Evolutionary conservation across 1,139 yeast species (phyloP).

Genomic region (Scheffersomyces titani): DNA sequence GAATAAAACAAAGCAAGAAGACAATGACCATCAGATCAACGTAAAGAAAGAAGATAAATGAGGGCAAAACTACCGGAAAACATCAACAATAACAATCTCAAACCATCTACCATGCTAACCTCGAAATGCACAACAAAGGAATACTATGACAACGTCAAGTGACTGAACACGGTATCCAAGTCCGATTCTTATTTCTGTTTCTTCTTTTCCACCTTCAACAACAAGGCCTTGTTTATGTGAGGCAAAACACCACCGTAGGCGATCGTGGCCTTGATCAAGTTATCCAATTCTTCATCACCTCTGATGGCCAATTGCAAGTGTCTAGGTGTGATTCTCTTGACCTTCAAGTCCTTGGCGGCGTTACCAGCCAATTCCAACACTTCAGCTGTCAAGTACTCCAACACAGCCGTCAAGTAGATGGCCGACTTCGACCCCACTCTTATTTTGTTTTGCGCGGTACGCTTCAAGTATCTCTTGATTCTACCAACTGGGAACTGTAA

Average conservation of each 20-base stretch:
- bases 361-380: conserved; percentile 98
- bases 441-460: conserved; percentile 86
- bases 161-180: background rate
- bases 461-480: conserved; percentile 92
- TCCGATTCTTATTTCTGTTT: conserved; percentile 29
- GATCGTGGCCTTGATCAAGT: conserved; percentile 93
- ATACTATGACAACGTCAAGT: background rate
- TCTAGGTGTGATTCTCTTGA: conserved; percentile 98
- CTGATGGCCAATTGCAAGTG: conserved; percentile 97
- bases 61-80: background rate
- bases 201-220: conserved; percentile 90
- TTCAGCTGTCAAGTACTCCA: conserved; percentile 97
- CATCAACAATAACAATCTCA: background rate
- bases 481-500: conserved; percentile 98
- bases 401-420: conserved; percentile 92
- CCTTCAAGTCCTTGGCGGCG: conserved; percentile 97
- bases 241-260: conserved; percentile 99
- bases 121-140: background rate
- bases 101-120: background rate
- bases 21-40: conserved; percentile 7
- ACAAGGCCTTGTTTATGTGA: conserved; percentile 90
- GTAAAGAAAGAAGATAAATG: conserved; percentile 1
- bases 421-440: conserved; percentile 99
- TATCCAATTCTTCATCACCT: conserved; percentile 98
- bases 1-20: background rate